A percentile compares a stretch with the other conserved stretches of the same genome.
Conservation (phyloP, 305 asterid species). For the Petunia hybrid region DNA sequence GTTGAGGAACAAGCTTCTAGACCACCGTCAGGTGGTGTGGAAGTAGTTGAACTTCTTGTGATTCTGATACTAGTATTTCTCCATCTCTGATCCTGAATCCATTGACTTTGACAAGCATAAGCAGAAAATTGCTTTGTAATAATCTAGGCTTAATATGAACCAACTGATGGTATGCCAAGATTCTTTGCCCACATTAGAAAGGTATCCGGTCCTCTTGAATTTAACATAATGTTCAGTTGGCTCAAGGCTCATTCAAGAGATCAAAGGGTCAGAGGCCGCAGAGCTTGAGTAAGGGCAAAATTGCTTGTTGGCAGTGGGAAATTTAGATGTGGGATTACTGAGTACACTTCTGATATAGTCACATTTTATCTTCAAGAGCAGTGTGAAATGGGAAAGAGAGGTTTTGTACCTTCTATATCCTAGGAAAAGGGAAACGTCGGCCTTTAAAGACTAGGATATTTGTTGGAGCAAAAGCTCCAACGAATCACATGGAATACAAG, state of each 20-base stretch:
- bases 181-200: constrained; percentile 67
- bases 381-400: constrained; percentile 51
- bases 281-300: constrained; percentile 50
- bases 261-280: constrained; percentile 20
- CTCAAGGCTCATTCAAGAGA: constrained; percentile 66
- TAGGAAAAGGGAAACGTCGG: constrained; percentile 75
- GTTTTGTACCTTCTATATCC: constrained; percentile 57
- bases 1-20: constrained; percentile 31
- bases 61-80: constrained; percentile 39
- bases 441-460: constrained; percentile 66
- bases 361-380: constrained; percentile 67
- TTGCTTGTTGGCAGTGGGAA: constrained; percentile 81
- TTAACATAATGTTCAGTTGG: constrained; percentile 66
- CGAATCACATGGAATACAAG: constrained; percentile 45
- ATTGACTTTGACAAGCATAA: constrained; percentile 59
- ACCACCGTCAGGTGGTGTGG: constrained; percentile 35
- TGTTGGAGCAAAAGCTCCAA: constrained; percentile 57
- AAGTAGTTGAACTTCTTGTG: constrained; percentile 43
- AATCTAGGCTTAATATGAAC: constrained; percentile 80
- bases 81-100: constrained; percentile 72
- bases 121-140: constrained; percentile 52
- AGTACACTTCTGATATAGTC: constrained; percentile 34
- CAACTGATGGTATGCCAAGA: constrained; percentile 79
- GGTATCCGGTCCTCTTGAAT: constrained; percentile 50
- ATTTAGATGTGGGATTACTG: constrained; percentile 53